Evolutionary conservation across 1,284 basidiomycete species (phyloP), one percentile per base, ranked within the genome.

Genomic region (Tilletia setariae): DNA sequence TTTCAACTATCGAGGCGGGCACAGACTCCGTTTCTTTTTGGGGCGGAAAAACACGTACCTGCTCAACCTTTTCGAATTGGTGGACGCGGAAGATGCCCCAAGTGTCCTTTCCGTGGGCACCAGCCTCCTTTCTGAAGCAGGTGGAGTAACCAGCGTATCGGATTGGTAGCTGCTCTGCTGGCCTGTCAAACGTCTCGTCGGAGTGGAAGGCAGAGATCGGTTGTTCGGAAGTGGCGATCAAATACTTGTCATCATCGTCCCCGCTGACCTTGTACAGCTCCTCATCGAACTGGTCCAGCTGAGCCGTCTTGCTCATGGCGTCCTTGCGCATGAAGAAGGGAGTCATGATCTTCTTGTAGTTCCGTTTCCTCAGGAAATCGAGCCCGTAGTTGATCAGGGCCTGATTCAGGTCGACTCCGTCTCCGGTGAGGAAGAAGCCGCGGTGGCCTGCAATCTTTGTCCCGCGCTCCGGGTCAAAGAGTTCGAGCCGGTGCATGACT

Each of bases 51-150:
- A 59, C 8, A 68, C 84, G 64, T 59, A 85, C 85, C 83, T 88
- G 87, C 83, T 99, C 96, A 65, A 99, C 88, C 86, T 99, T 99
- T 85, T 99, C 96, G 78, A 99, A 99, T 84, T 99, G 96, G 84
- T 99, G 96, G 65, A 98, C 94, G 44, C 96, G 92, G 89, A 98
- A 98, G 84, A 98, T 97, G 69, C 95, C 96, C 94, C 95, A 98
- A 85, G 96, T 98, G 80, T 99, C 96, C 68, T 93, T 90, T 16
- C 96, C 96, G 56, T 94, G 93, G 3, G 92, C 91, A 62, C 95
- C 96, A 2, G 95, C 95, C 85, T 99, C 95, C 85, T 98, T 98
- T 62, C 96, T 89, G 90, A 99, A 99, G 84, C 95, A 98, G n/a
- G 95, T 98, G 79, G 87, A 88, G 83, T 88, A 88, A 42, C 87